Evolutionary conservation across 2,329 filamentous ascomycete genomes (phyloP), one percentile per base, ranked within the genome.

Genomic region (Pseudogymnoascus sp.): DNA sequence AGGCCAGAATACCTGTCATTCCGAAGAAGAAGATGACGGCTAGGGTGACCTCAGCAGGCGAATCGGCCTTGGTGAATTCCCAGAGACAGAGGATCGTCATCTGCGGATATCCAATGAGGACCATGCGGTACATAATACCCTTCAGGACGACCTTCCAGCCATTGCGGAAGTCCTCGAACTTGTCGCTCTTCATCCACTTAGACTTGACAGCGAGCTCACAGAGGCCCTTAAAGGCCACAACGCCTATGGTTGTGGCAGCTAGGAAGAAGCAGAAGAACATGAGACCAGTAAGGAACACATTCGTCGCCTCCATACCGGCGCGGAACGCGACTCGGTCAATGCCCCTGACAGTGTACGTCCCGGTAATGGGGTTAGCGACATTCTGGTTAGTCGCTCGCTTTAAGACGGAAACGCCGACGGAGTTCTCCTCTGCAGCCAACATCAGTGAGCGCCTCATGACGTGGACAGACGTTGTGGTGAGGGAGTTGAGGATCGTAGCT

Each of bases 131-230:
- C 68, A 97, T 82, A 70, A 97, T 96, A 64, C 93, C 93, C 80
- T 96, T 96, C 71, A 96, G 83, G 6, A 96, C 89, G 13, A 92
- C 92, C 68, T 88, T 87, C 93, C 93, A 97, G 69, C 92, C 92
- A 72, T 95, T 93, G 68, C 93, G 89, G 84, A 98, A 97, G 71
- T 97, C 93, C 70, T 89, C 81, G 77, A 97, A 97, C 71, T 90
- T 92, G 73, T 96, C 90, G 64, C 81, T 81, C 78, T 91, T 90
- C 81, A 96, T 92, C 82, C 85, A 89, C 71, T 86, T 86, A 67
- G 85, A 81, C 78, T 86, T 92, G 69, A 87, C 86, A 10, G 89
- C 85, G 57, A 90, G 74, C 76, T 97, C 93, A 75, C 89, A 92
- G 68, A 89, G 77, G 64, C 83, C 88, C 79, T 97, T 96, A 83